Conservation (phyloP, 768 basidiomycete genomes). For the Saitozyma podzolica region DNA sequence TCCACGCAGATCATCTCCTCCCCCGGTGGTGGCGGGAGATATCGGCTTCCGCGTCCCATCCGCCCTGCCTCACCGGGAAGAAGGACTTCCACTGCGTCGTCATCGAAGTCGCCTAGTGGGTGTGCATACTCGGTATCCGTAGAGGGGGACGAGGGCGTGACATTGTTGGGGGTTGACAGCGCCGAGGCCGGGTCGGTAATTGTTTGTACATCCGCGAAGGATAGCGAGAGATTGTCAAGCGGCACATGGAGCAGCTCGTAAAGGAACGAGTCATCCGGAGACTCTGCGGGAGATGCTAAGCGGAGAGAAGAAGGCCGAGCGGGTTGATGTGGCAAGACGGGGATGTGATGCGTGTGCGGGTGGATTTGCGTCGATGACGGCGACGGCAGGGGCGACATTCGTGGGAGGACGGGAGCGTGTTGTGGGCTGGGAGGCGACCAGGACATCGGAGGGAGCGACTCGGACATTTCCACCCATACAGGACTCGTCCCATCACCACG, state of each 20-base stretch:
- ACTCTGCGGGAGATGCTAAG: constrained; percentile 21
- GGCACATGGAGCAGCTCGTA: constrained; percentile 40
- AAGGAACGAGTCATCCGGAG: constrained; percentile 23
- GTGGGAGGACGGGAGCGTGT: no score
- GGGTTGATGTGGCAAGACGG: constrained; percentile 25
- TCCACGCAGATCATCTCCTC: constrained; percentile 49
- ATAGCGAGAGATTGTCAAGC: constrained; percentile 46
- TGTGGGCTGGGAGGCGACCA: background rate
- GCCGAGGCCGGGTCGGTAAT: constrained; percentile 8
- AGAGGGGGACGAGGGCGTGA: constrained; percentile 1
- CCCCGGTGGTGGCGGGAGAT: constrained; percentile 1
- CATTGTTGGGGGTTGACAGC: background rate
- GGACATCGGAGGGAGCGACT: background rate
- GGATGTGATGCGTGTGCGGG: background rate
- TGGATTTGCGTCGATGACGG: background rate
- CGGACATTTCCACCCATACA: constrained; percentile 17
- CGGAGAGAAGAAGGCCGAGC: constrained; percentile 34
- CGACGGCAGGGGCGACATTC: no score
- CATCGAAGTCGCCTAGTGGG: background rate
- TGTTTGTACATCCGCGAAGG: constrained; percentile 42
- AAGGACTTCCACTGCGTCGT: background rate
- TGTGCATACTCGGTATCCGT: constrained; percentile 1
- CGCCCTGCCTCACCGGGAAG: background rate
- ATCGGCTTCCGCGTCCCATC: constrained; percentile 11
- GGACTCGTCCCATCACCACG: constrained; percentile 44